Conservation (phyloP, 2,329 filamentous ascomycete species). For the Penicillium glabrum region DNA sequence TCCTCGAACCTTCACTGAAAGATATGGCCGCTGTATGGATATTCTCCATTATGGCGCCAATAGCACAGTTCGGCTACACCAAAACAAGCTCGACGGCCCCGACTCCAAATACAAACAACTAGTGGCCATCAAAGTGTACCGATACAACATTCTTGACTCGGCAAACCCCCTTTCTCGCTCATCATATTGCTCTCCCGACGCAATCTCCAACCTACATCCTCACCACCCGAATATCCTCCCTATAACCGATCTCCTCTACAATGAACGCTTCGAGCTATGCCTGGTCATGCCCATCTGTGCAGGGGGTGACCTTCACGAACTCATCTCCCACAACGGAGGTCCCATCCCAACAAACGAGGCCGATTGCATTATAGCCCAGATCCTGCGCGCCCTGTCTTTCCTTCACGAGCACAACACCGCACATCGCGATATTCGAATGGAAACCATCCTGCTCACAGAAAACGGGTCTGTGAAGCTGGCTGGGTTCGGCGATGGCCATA, state of each 20-base stretch:
- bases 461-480: conserved; percentile 84
- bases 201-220: conserved; percentile 17
- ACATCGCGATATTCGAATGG: conserved; percentile 90
- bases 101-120: conserved; percentile 10
- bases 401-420: conserved; percentile 84
- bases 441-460: conserved; percentile 84
- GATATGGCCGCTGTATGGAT: conserved; percentile 27
- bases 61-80: conserved; percentile 27
- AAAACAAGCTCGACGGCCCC: conserved; percentile 4
- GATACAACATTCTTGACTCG: conserved; percentile 11
- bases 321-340: conserved; percentile 72
- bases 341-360: conserved; percentile 75
- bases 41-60: conserved; percentile 29
- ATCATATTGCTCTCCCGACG: neutral
- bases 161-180: neutral
- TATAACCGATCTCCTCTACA: conserved; percentile 27
- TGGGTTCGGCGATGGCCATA: conserved; percentile 79
- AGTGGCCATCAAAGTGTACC: conserved; percentile 31
- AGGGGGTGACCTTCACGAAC: conserved; percentile 80
- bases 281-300: conserved; percentile 57
- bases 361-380: conserved; percentile 82
- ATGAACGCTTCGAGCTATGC: conserved; percentile 28
- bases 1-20: conserved; percentile 14
- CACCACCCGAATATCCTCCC: conserved; percentile 31
- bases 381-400: conserved; percentile 43